Conservation (phyloP, 1,284 basidiomycete genomes). For the Moesziomyces sp. region DNA sequence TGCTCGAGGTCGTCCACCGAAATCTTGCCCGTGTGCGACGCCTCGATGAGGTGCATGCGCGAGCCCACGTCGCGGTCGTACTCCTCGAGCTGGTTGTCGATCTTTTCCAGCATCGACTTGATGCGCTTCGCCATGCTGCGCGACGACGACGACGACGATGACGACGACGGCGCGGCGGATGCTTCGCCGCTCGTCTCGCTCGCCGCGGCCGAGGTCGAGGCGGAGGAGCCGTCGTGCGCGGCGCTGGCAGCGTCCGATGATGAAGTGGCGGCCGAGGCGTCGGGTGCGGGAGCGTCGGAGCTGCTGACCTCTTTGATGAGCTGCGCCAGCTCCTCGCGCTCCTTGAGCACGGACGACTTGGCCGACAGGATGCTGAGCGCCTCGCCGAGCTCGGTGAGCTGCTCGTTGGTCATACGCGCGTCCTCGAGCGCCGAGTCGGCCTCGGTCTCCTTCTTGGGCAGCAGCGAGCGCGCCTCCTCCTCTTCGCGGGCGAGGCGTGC, state of each 20-base stretch:
- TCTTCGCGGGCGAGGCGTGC: slow-evolving; percentile 54
- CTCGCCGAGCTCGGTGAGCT: slow-evolving; percentile 91
- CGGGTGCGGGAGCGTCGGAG: slow-evolving; percentile 6
- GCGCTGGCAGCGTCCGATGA: neutral
- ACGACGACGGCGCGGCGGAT: slow-evolving; percentile 8
- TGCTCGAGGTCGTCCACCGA: slow-evolving; percentile 88
- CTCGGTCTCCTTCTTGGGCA: slow-evolving; percentile 56
- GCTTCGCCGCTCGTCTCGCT: slow-evolving; percentile 15
- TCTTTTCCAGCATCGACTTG: slow-evolving; percentile 92
- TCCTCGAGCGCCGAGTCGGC: slow-evolving; percentile 68
- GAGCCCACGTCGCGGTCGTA: slow-evolving; percentile 85
- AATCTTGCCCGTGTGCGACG: slow-evolving; percentile 90
- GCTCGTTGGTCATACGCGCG: slow-evolving; percentile 95
- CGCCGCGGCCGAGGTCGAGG: slow-evolving; percentile 8
- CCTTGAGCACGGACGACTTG: slow-evolving; percentile 95
- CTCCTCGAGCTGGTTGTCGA: slow-evolving; percentile 90
- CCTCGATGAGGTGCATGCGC: slow-evolving; percentile 92
- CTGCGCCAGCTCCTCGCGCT: slow-evolving; percentile 87
- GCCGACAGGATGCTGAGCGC: slow-evolving; percentile 90
- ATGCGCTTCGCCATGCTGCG: slow-evolving; percentile 91
- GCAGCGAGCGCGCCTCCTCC: slow-evolving; percentile 54
- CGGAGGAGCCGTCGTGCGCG: neutral
- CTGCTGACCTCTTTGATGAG: slow-evolving; percentile 81
- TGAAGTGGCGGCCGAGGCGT: slow-evolving; percentile 5
- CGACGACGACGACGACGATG: slow-evolving; percentile 60